phyloP scores from a whole-genome alignment of 2,329 filamentous ascomycete genomes.

The Penicillium olsonii region DNA sequence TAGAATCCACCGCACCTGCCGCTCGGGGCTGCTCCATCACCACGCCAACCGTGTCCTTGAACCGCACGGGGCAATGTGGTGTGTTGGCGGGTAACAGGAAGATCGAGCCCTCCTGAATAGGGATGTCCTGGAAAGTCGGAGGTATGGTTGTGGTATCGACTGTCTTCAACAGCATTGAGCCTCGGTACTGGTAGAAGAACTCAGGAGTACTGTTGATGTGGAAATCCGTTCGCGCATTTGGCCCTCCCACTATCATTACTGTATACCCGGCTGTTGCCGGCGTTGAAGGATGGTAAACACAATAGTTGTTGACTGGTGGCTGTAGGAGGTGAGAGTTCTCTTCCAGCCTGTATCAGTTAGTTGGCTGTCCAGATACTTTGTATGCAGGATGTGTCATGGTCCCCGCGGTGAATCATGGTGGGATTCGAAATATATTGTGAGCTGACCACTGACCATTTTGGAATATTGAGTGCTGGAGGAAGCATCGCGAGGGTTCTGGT shows the following conservation, averaged over 20 bases:
- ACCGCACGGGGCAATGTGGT: conserved; percentile 94
- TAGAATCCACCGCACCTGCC: conserved; percentile 67
- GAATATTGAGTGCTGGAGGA: conserved; percentile 46
- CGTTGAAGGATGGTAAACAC: conserved; percentile 72
- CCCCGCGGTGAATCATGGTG: conserved; percentile 19
- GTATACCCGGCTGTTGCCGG: conserved; percentile 89
- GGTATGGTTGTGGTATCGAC: conserved; percentile 64
- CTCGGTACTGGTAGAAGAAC: conserved; percentile 97
- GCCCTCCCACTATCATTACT: conserved; percentile 88
- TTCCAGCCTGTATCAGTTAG: conserved; percentile 65
- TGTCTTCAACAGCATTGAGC: conserved; percentile 90
- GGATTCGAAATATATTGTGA: conserved; percentile 14
- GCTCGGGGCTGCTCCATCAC: conserved; percentile 86
- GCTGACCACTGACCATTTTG: conserved; percentile 42
- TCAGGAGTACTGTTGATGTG: conserved; percentile 96
- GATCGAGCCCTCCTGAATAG: conserved; percentile 90
- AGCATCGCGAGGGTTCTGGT: conserved; percentile 29
- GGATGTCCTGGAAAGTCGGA: conserved; percentile 72
- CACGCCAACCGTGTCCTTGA: conserved; percentile 89
- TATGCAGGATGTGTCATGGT: neutral
- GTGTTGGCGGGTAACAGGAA: conserved; percentile 91
- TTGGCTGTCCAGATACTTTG: neutral
- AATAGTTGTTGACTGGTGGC: conserved; percentile 96
- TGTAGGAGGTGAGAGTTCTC: conserved; percentile 90
- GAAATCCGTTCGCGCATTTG: conserved; percentile 95